Evolutionary conservation across 139 green algal genomes (phyloP), one percentile per base, ranked within the genome.

Genomic region (Micractinium conductrix): DNA sequence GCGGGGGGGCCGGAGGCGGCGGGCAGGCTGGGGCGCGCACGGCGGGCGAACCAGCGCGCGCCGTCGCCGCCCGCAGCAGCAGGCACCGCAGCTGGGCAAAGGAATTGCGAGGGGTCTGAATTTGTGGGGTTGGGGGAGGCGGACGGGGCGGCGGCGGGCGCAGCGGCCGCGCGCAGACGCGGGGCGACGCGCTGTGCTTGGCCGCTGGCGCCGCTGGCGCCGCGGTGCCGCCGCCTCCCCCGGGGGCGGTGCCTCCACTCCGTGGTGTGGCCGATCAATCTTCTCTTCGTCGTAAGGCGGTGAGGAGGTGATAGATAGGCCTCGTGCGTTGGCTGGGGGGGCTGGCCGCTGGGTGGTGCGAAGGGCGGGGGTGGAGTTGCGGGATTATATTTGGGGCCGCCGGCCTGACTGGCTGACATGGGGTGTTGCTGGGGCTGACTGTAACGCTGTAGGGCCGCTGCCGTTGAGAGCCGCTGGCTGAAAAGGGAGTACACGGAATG

Each of bases 361-460:
- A n/a, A n/a, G n/a, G 63, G 63, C n/a, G 7, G 63, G 63, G n/a
- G 30, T 22, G 65, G 65, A 78, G 33, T 16, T 62, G 53, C n/a
- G 58, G 58, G 65, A 72, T 72, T 72, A 72, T 72, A 72, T 72
- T 72, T 72, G 65, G 65, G 65, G 65, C 53, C 53, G 53, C 53
- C 26, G 53, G 19, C 26, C 53, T 62, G 53, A 62, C 53, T 62
- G 65, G 63, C 65, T 72, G 65, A 72, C 65, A 44, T 38, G 42
- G 65, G 42, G 33, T 38, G 37, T 40, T 72, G 65, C 65, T 72
- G n/a, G 38, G n/a, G 38, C 38, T 74, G 68, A 48, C 68, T 74
- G 68, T 50, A 43, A 74, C 6, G 68, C 68, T 45, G 68, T 48
- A 74, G 17, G 68, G 38, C 17, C 24, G 68, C 37, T 28, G 68